phyloP scores from a whole-genome alignment of 2,329 filamentous ascomycete genomes.

The Beauveria caledonica region DNA sequence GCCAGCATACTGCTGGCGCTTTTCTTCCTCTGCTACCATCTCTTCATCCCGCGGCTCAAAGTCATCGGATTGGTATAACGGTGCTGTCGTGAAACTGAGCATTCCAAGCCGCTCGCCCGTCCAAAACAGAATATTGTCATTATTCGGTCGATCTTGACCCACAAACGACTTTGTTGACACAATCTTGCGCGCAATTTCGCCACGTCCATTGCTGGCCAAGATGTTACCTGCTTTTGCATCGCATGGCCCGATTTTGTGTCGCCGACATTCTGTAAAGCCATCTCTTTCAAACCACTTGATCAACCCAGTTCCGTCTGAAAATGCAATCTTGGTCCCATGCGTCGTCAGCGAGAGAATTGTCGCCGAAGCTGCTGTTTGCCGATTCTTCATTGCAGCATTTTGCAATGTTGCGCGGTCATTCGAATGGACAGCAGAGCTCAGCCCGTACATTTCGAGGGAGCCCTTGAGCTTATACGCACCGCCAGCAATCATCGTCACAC shows the following conservation, averaged over 20 bases:
- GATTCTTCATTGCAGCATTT: constrained; percentile 59
- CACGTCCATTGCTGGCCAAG: constrained; percentile 44
- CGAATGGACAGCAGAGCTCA: constrained; percentile 29
- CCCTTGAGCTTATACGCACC: constrained; percentile 91
- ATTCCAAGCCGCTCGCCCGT: constrained; percentile 78
- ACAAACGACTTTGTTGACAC: constrained; percentile 46
- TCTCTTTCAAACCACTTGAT: constrained; percentile 90
- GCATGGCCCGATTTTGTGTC: constrained; percentile 47
- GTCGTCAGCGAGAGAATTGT: constrained; percentile 74
- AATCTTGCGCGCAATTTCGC: constrained; percentile 75
- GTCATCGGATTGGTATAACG: constrained; percentile 40
- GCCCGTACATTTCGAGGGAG: constrained; percentile 76
- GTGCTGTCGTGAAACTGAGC: constrained; percentile 50
- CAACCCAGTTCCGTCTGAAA: constrained; percentile 74
- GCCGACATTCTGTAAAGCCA: constrained; percentile 53
- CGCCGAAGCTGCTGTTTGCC: constrained; percentile 71
- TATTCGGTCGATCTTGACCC: constrained; percentile 30
- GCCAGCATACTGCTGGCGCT: constrained; percentile 55
- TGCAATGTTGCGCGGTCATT: constrained; percentile 23
- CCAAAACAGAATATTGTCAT: constrained; percentile 74
- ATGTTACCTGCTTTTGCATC: constrained; percentile 39
- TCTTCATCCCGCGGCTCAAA: constrained; percentile 42
- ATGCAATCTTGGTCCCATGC: constrained; percentile 75
- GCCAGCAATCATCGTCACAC: constrained; percentile 67
- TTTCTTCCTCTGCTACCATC: constrained; percentile 41